Evolutionary conservation across 2,329 filamentous ascomycete genomes (phyloP), one percentile per base, ranked within the genome.

Genomic region (Alternaria angustiovoidea): DNA sequence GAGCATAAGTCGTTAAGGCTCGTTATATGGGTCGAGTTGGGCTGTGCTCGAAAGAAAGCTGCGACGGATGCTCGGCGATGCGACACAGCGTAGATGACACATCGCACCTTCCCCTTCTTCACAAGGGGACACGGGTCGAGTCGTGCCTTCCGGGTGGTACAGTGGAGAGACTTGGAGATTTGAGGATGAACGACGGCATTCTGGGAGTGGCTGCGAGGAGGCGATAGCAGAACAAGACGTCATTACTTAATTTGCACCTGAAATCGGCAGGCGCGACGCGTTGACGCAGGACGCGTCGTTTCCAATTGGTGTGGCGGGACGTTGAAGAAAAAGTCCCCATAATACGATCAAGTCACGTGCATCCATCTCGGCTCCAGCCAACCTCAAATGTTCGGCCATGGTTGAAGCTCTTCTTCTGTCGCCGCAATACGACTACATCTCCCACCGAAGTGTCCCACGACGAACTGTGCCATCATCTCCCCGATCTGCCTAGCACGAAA

Each of bases 311-410:
- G 60, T 54, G 43, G 59, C 59, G 42, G 53, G 41, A 24, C 30
- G 30, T 28, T 44, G 48, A 18, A 53, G 51, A 55, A 57, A 54
- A 62, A 36, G 30, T 44, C 16, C 24, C 47, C 46, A 42, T 47
- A 48, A 48, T 49, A 55, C 57, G 38, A 42, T 18, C 18, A 30
- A n/a, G 46, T 57, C 62, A 65, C 62, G 62, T 65, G 62, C 36
- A 30, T 18, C 32, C 46, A 24, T 55, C 54, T 65, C 61, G 60
- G 57, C 63, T 65, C 61, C 43, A 32, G 60, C 56, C 61, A 66
- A 68, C 60, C 55, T 63, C 62, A 63, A 64, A 66, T 66, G 63
- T 64, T 63, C 52, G 54, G 54, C 57, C 53, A 48, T 22, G 22
- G 44, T 48, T 46, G 49, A 30, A 68, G 51, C 60, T 65, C 58